Conservation (phyloP, 108 stramenopile genomes). For the Nitzschia putrida region DNA sequence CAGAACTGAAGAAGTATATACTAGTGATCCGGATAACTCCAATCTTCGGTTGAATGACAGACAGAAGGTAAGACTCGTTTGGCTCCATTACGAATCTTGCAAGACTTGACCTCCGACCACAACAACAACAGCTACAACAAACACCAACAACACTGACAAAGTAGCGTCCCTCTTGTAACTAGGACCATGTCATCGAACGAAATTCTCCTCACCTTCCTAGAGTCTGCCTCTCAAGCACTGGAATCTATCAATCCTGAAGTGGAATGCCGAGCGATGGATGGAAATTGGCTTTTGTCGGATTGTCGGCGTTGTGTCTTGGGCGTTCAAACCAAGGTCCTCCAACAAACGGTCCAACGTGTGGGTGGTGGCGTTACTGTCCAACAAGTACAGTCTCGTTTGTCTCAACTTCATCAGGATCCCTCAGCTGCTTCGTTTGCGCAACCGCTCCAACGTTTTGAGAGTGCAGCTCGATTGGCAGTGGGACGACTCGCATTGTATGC, state of each 20-base stretch:
- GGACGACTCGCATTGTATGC: constrained; percentile 36
- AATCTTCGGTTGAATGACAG: too few relatives aligned
- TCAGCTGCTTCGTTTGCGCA: background rate
- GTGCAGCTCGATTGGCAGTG: constrained; percentile 41
- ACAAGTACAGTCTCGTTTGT: constrained; percentile 31
- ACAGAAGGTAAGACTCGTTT: too few relatives aligned
- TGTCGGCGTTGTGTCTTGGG: constrained; percentile 35
- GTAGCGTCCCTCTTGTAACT: background rate
- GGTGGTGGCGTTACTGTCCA: constrained; percentile 2
- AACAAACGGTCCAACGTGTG: background rate
- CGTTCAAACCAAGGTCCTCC: constrained; percentile 22
- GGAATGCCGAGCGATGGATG: background rate
- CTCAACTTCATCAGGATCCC: constrained; percentile 13
- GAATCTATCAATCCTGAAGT: constrained; percentile 3
- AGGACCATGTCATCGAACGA: constrained; percentile 20
- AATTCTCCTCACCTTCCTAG: constrained; percentile 28
- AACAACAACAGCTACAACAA: too few relatives aligned
- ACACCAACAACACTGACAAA: too few relatives aligned
- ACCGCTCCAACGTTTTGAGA: constrained; percentile 38
- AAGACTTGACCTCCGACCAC: too few relatives aligned
- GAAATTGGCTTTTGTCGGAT: constrained; percentile 4
- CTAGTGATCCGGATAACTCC: too few relatives aligned
- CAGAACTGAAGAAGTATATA: too few relatives aligned
- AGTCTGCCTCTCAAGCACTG: constrained; percentile 2
- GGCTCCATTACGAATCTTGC: too few relatives aligned